A percentile compares a stretch with the other conserved stretches of the same genome.
Conservation (phyloP, 2,329 filamentous ascomycete genomes). For the Leptoxyphium fumago region DNA sequence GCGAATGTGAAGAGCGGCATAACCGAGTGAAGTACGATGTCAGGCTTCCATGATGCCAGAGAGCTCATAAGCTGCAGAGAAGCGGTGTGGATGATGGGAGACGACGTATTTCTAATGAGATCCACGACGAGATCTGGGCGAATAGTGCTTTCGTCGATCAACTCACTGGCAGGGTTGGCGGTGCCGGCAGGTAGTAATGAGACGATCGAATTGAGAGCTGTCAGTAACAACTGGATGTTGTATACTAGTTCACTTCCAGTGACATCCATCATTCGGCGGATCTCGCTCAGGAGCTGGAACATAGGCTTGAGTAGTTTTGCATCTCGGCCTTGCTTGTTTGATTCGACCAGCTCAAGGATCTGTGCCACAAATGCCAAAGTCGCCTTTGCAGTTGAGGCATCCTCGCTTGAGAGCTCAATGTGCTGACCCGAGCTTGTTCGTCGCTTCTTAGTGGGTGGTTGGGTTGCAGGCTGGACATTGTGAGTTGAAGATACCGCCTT, state of each 20-base stretch:
- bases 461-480: background rate
- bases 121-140: slow-evolving; percentile 85
- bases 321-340: slow-evolving; percentile 59
- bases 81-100: slow-evolving; percentile 84
- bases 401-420: slow-evolving; percentile 48
- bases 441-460: slow-evolving; percentile 55
- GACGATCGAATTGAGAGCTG: slow-evolving; percentile 71
- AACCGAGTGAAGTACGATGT: slow-evolving; percentile 85
- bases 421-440: slow-evolving; percentile 57
- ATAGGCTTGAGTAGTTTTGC: slow-evolving; percentile 62
- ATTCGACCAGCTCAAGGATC: slow-evolving; percentile 76
- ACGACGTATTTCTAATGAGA: slow-evolving; percentile 82
- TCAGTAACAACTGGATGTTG: slow-evolving; percentile 69
- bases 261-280: slow-evolving; percentile 70
- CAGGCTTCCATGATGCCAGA: slow-evolving; percentile 74
- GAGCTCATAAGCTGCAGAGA: slow-evolving; percentile 78
- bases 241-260: slow-evolving; percentile 81
- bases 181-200: slow-evolving; percentile 35
- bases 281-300: slow-evolving; percentile 71
- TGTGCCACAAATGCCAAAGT: slow-evolving; percentile 45
- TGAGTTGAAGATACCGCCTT: slow-evolving; percentile 20
- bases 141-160: slow-evolving; percentile 63
- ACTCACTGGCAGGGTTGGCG: slow-evolving; percentile 35
- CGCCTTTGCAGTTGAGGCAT: slow-evolving; percentile 54
- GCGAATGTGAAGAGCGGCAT: slow-evolving; percentile 99